A percentile compares a stretch with the other conserved stretches of the same genome.
Evolutionary conservation across 441 rosid genomes (phyloP).

Genomic region (Croton setiger): DNA sequence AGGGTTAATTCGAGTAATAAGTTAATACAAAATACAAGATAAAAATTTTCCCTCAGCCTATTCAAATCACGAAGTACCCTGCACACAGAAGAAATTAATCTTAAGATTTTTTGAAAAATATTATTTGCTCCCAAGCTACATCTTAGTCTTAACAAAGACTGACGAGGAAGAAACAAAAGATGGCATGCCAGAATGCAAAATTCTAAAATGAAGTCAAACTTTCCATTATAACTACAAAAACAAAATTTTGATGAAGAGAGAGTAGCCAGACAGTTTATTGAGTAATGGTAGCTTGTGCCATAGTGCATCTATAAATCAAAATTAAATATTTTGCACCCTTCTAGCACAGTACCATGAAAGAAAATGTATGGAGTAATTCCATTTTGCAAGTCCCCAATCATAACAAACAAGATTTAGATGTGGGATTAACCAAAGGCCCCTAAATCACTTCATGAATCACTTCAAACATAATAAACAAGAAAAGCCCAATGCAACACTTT

Average conservation of each 20-base stretch:
- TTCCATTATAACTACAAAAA: not conserved
- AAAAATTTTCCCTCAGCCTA: not conserved
- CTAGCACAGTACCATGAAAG: not conserved
- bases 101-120: not conserved
- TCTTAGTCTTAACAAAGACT: not conserved
- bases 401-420: not conserved
- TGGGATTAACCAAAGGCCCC: not conserved
- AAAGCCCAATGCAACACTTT: not conserved
- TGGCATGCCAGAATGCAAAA: not conserved
- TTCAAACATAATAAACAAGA: not conserved
- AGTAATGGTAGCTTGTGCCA: not conserved
- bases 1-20: not conserved
- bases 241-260: not conserved
- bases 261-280: not conserved
- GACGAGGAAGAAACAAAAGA: not conserved
- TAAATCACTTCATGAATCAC: not conserved
- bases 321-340: not conserved
- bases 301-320: not conserved
- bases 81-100: conserved; percentile 1
- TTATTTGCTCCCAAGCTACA: conserved; percentile 1
- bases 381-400: conserved; percentile 1
- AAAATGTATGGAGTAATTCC: not conserved
- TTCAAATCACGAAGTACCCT: not conserved
- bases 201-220: not conserved
- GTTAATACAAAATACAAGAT: not conserved